Evolutionary conservation across 208 protist genomes (phyloP).

Genomic region (Acanthamoeba castellanii): DNA sequence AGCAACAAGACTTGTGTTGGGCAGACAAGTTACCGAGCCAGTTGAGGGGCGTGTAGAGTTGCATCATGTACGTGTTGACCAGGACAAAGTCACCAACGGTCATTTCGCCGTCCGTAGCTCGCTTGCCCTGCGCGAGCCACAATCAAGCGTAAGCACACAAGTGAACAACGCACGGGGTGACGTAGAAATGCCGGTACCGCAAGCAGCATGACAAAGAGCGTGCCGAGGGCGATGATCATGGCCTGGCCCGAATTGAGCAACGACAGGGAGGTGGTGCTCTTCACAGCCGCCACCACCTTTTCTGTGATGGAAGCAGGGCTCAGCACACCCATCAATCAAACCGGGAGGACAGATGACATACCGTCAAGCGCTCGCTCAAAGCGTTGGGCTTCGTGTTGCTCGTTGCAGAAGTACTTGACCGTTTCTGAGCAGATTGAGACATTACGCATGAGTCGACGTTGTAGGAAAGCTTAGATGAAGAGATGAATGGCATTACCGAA

Average conservation of each 20-base stretch:
- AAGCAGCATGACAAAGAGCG: constrained; percentile 88
- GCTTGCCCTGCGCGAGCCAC: neutral
- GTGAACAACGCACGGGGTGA: neutral
- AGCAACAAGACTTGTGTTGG: constrained; percentile 79
- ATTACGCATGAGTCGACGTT: neutral
- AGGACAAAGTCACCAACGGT: constrained; percentile 90
- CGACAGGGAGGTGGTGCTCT: constrained; percentile 76
- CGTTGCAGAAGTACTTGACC: constrained; percentile 87
- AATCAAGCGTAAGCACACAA: neutral
- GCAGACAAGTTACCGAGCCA: neutral
- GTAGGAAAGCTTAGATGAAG: neutral
- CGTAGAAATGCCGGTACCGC: constrained; percentile 27
- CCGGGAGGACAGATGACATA: constrained; percentile 70
- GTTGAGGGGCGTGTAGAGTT: constrained; percentile 89
- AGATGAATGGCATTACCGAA: constrained; percentile 71
- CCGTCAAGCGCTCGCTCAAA: constrained; percentile 76
- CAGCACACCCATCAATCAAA: neutral
- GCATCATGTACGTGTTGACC: constrained; percentile 89
- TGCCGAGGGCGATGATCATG: constrained; percentile 84
- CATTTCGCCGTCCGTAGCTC: constrained; percentile 75
- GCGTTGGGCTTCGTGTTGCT: constrained; percentile 79
- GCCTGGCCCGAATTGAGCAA: constrained; percentile 89
- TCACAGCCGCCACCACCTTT: constrained; percentile 84
- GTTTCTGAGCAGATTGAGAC: neutral
- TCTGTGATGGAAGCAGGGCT: constrained; percentile 15